Evolutionary conservation across 495 filamentous ascomycete genomes (phyloP).

Genomic region (Copromyces sp.): DNA sequence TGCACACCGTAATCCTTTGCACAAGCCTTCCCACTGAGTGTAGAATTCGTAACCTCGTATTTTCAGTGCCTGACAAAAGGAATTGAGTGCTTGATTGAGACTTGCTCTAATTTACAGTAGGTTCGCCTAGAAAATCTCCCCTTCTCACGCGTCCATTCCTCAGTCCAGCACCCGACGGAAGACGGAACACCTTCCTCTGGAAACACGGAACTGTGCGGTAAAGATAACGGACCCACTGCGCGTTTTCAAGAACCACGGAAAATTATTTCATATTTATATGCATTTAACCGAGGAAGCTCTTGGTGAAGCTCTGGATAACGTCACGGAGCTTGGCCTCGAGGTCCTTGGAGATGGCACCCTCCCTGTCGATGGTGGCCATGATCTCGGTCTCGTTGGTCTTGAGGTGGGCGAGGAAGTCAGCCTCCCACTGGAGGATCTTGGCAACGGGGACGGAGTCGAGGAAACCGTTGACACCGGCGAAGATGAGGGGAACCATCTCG

Average conservation of each 20-base stretch:
- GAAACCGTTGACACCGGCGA: conserved; percentile 95
- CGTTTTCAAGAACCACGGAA: conserved; percentile 14
- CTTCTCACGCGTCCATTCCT: conserved; percentile 27
- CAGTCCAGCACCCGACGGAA: conserved; percentile 31
- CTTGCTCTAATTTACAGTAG: conserved; percentile 39
- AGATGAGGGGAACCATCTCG: conserved; percentile 99
- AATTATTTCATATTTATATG: conserved; percentile 24
- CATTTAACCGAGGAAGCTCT: conserved; percentile 63
- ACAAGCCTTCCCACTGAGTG: not conserved
- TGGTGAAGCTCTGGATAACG: conserved; percentile 71
- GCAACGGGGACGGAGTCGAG: conserved; percentile 77
- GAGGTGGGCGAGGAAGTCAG: conserved; percentile 86
- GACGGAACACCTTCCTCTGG: conserved; percentile 30
- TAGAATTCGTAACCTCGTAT: not conserved
- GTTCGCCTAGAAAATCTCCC: conserved; percentile 30
- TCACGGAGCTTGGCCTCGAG: conserved; percentile 81
- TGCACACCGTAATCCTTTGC: not conserved
- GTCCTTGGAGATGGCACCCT: conserved; percentile 93
- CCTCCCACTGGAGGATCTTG: conserved; percentile 85
- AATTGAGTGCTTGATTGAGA: conserved; percentile 43
- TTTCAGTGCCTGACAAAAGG: conserved; percentile 27
- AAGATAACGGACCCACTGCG: conserved; percentile 32
- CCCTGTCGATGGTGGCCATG: conserved; percentile 81
- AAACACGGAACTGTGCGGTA: conserved; percentile 38
- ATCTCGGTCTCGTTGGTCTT: conserved; percentile 81